phyloP scores from a whole-genome alignment of 2,329 filamentous ascomycete species.

The Incumbomyces lentus region DNA sequence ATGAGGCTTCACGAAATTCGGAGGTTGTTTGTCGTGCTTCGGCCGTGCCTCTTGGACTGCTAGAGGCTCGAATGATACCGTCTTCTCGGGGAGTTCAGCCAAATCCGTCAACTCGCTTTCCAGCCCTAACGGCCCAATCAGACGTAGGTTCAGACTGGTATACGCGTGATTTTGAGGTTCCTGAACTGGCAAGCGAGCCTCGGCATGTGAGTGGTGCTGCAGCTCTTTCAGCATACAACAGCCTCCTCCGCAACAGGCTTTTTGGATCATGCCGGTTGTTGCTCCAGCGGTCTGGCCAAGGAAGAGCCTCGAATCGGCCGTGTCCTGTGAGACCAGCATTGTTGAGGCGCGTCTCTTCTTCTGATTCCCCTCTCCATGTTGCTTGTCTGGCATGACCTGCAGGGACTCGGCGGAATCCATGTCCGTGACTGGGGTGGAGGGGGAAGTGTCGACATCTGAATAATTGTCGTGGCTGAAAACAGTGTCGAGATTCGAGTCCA shows the following conservation, averaged over 20 bases:
- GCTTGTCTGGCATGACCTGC: slow-evolving; percentile 18
- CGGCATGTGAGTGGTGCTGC: slow-evolving; percentile 35
- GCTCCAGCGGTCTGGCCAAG: slow-evolving; percentile 44
- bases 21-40: slow-evolving; percentile 51
- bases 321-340: slow-evolving; percentile 45
- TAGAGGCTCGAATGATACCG: slow-evolving; percentile 51
- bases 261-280: slow-evolving; percentile 48
- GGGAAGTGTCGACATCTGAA: slow-evolving; percentile 29
- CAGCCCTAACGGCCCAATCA: slow-evolving; percentile 57
- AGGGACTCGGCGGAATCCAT: slow-evolving; percentile 26
- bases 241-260: slow-evolving; percentile 54
- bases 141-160: slow-evolving; percentile 63
- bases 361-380: slow-evolving; percentile 16
- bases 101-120: slow-evolving; percentile 61
- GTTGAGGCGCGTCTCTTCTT: slow-evolving; percentile 37
- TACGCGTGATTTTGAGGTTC: slow-evolving; percentile 77
- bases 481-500: slow-evolving; percentile 26
- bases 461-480: slow-evolving; percentile 23
- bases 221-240: slow-evolving; percentile 52
- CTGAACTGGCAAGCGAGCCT: slow-evolving; percentile 38
- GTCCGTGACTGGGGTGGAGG: slow-evolving; percentile 33
- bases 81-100: slow-evolving; percentile 63
- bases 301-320: slow-evolving; percentile 48
- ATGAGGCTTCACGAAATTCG: slow-evolving; percentile 85
- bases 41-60: background rate